Conservation (phyloP, 2,329 filamentous ascomycete species). For the Penicillium sumatraense region DNA sequence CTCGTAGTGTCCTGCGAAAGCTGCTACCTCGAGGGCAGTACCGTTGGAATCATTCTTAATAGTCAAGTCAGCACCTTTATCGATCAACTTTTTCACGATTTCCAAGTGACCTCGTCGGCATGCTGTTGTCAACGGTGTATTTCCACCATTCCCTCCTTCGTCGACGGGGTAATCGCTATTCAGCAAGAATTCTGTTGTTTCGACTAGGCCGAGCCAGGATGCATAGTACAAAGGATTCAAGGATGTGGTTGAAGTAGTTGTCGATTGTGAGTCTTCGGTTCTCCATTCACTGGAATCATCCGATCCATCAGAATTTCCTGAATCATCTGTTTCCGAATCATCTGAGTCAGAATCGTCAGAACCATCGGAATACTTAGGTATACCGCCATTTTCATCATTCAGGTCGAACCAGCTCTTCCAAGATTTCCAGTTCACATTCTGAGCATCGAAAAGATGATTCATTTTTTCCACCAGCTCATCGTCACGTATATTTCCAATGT, state of each 20-base stretch:
- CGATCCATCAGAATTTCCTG: background rate
- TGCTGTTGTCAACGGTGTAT: background rate
- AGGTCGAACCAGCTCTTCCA: slow-evolving; percentile 10
- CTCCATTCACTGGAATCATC: background rate
- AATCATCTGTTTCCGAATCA: background rate
- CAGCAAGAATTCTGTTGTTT: background rate
- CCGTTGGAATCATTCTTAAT: background rate
- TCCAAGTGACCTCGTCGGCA: background rate
- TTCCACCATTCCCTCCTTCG: background rate
- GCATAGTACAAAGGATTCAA: slow-evolving; percentile 10
- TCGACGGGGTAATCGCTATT: background rate
- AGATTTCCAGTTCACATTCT: background rate
- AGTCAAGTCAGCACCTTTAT: background rate
- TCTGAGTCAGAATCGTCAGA: too few species aligned
- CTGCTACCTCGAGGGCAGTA: background rate
- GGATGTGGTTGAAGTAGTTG: background rate
- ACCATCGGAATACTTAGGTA: too few species aligned
- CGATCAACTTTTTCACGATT: background rate
- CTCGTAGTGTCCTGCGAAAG: background rate
- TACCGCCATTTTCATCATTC: background rate
- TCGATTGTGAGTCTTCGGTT: too few species aligned
- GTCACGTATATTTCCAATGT: background rate
- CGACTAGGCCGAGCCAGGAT: background rate
- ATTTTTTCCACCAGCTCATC: background rate
- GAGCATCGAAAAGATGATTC: slow-evolving; percentile 3